These are phyloP conservation scores for Azolla pinnata DNA, from an alignment of 75 land plant genomes.

Conservation along the genomic window DNA sequence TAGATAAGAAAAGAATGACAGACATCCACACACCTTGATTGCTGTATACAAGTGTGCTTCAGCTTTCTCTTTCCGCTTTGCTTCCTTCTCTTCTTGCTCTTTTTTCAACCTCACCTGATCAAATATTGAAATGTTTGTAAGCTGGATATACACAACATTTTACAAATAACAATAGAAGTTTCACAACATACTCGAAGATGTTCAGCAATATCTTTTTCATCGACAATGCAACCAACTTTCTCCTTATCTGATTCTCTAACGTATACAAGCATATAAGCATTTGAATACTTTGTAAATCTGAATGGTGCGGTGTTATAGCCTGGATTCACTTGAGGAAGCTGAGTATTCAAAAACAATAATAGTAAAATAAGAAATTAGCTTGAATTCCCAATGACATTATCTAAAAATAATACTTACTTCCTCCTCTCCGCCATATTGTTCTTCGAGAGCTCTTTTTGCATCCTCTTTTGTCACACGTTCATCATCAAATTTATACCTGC, in stretches of 20 bases:
- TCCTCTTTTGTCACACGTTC: conserved; percentile 85
- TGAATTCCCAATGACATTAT: background rate
- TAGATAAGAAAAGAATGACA: background rate
- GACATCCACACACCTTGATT: conserved; percentile 42
- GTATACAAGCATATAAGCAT: conserved; percentile 92
- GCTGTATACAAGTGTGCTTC: conserved; percentile 75
- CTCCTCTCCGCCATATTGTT: conserved; percentile 89
- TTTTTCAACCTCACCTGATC: conserved; percentile 63
- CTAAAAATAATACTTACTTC: conserved; percentile 34
- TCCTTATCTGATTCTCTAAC: conserved; percentile 80
- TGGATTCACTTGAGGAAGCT: conserved; percentile 77
- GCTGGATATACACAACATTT: background rate
- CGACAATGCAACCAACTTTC: conserved; percentile 74
- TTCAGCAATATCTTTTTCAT: conserved; percentile 66
- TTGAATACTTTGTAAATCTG: conserved; percentile 64
- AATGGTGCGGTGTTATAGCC: conserved; percentile 69
- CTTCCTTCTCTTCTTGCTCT: conserved; percentile 74
- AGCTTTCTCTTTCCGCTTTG: conserved; percentile 66
- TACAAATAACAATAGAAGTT: too few species aligned
- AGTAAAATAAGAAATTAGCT: background rate
- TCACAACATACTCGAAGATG: conserved; percentile 43
- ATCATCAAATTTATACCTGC: conserved; percentile 87
- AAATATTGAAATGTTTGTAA: background rate
- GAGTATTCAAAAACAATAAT: background rate
- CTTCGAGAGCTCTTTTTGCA: conserved; percentile 51